Evolutionary conservation across 2,329 filamentous ascomycete genomes (phyloP).

Genomic region (Dactylellina leptospora): DNA sequence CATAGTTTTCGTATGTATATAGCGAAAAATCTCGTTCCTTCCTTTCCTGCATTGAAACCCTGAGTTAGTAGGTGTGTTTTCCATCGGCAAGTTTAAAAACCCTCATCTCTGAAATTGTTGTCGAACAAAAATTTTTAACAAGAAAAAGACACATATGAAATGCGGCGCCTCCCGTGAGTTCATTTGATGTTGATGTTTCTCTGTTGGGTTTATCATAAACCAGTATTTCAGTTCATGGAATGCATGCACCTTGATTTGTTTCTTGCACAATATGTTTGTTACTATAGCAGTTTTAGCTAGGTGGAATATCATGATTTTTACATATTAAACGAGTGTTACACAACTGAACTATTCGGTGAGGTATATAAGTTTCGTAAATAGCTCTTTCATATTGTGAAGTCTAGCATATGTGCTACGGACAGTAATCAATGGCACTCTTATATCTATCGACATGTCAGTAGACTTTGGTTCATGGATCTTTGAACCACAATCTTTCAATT

Average conservation of each 20-base stretch:
- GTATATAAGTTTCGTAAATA: no score
- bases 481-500: no score
- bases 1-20: conserved; percentile 31
- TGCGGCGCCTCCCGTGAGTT: no score
- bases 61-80: conserved; percentile 13
- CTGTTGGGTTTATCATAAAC: conserved; percentile 1
- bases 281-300: conserved; percentile 31
- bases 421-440: no score
- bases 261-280: conserved; percentile 18
- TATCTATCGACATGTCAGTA: no score
- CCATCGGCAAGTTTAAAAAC: not conserved
- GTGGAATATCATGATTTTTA: conserved; percentile 31
- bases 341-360: no score
- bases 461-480: no score
- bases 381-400: no score
- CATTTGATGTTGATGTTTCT: no score
- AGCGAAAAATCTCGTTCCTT: conserved; percentile 43
- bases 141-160: conserved; percentile 2
- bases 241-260: not conserved
- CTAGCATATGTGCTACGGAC: no score
- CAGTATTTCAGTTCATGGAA: conserved; percentile 2
- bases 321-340: no score
- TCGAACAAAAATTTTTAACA: conserved; percentile 5
- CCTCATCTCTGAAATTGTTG: conserved; percentile 6
- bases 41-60: not conserved